Percentiles rank a stretch among this genome's conserved stretches.
These are phyloP conservation scores for Yamadazyma blattariae DNA, from an alignment of 1,139 yeast genomes.

Conservation along the genomic window DNA sequence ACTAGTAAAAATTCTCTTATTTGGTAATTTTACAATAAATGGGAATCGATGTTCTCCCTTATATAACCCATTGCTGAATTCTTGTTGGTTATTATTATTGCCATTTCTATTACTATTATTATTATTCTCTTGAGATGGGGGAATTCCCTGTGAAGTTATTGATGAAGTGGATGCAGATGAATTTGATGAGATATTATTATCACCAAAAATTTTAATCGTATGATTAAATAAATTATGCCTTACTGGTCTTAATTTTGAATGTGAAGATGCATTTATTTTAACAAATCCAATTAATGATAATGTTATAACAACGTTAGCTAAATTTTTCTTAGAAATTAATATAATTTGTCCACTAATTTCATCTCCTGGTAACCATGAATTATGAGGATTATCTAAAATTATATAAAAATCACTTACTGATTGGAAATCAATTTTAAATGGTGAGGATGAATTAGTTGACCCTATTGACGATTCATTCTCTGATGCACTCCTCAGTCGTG, in stretches of 20 bases:
- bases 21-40: constrained; percentile 75
- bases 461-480: constrained; percentile 6
- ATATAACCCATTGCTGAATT: constrained; percentile 47
- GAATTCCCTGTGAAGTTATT: neutral
- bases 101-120: constrained; percentile 3
- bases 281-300: constrained; percentile 56
- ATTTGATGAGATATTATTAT: constrained; percentile 10
- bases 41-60: constrained; percentile 89
- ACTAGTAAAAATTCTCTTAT: constrained; percentile 66
- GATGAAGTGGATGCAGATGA: constrained; percentile 2
- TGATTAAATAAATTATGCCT: constrained; percentile 61
- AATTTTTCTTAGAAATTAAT: constrained; percentile 52
- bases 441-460: no score
- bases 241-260: constrained; percentile 49
- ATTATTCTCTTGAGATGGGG: constrained; percentile 1
- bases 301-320: constrained; percentile 52
- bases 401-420: constrained; percentile 65
- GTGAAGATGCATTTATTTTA: constrained; percentile 51
- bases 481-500: constrained; percentile 13
- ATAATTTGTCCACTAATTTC: constrained; percentile 64
- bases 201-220: constrained; percentile 67
- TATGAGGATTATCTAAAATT: constrained; percentile 69
- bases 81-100: constrained; percentile 18
- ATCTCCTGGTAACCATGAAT: constrained; percentile 65
- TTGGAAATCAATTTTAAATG: constrained; percentile 39